Evolutionary conservation across 1,284 basidiomycete genomes (phyloP).

Genomic region (Irpex lacteus): DNA sequence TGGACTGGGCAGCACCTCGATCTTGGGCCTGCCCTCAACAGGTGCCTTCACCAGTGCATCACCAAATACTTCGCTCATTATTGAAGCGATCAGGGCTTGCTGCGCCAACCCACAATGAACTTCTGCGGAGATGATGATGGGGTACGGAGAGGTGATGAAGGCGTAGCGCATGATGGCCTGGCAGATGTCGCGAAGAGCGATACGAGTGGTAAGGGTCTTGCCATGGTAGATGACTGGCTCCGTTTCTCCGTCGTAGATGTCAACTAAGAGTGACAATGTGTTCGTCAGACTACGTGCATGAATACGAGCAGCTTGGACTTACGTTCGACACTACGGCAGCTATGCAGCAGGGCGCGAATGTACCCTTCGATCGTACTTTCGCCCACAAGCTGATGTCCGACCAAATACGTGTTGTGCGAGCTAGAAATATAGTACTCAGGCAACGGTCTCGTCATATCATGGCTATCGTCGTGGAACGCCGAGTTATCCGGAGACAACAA

Average conservation of each 20-base stretch:
- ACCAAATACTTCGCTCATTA: conserved; percentile 82
- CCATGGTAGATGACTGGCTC: conserved; percentile 90
- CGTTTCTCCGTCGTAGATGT: conserved; percentile 88
- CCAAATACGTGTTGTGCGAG: conserved; percentile 97
- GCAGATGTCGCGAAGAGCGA: conserved; percentile 84
- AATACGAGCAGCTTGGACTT: conserved; percentile 31
- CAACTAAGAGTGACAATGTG: conserved; percentile 52
- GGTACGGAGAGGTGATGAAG: conserved; percentile 91
- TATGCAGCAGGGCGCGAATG: conserved; percentile 86
- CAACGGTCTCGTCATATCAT: conserved; percentile 81
- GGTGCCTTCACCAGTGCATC: conserved; percentile 68
- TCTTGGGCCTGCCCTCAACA: conserved; percentile 44
- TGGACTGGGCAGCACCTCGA: conserved; percentile 79
- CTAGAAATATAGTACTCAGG: conserved; percentile 91
- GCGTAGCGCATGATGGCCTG: conserved; percentile 89
- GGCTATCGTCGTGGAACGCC: conserved; percentile 47
- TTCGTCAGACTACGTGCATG: too few species aligned
- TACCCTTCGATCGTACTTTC: conserved; percentile 96
- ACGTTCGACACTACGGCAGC: conserved; percentile 93
- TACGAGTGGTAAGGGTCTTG: conserved; percentile 87
- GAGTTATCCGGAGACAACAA: conserved; percentile 70
- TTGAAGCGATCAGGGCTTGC: conserved; percentile 79
- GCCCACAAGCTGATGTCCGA: conserved; percentile 92
- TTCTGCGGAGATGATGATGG: conserved; percentile 93
- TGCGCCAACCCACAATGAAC: conserved; percentile 84